Conservation (phyloP, 352 stramenopile genomes). For the Elongisporangium prolatum region DNA sequence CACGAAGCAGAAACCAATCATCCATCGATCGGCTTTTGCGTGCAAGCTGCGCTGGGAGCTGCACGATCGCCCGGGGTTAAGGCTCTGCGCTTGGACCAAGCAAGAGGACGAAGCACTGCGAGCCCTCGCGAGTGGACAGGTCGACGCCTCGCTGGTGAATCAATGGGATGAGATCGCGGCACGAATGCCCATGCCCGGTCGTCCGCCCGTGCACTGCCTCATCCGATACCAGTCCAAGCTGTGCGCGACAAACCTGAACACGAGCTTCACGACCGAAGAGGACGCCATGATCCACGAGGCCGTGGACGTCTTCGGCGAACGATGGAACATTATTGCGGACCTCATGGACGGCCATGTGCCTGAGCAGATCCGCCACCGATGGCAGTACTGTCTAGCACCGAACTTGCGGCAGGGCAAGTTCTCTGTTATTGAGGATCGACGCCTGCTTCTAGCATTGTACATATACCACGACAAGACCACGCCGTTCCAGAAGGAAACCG, state of each 20-base stretch:
- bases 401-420: slow-evolving; percentile 68
- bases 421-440: slow-evolving; percentile 64
- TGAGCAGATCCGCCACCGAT: slow-evolving; percentile 74
- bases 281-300: slow-evolving; percentile 44
- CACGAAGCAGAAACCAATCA: slow-evolving; percentile 23
- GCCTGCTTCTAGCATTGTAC: slow-evolving; percentile 52
- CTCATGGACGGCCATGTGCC: slow-evolving; percentile 66
- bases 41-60: slow-evolving; percentile 76
- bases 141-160: slow-evolving; percentile 36
- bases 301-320: slow-evolving; percentile 67
- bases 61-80: slow-evolving; percentile 49
- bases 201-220: slow-evolving; percentile 49
- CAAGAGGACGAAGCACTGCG: slow-evolving; percentile 37
- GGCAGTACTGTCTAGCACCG: slow-evolving; percentile 62
- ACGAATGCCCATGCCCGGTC: slow-evolving; percentile 35
- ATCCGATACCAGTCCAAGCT: slow-evolving; percentile 53
- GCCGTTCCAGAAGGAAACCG: slow-evolving; percentile 39
- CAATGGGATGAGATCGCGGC: slow-evolving; percentile 44
- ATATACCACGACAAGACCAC: slow-evolving; percentile 36
- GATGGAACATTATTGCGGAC: slow-evolving; percentile 75
- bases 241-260: slow-evolving; percentile 33
- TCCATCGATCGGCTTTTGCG: slow-evolving; percentile 59
- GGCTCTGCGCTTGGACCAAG: slow-evolving; percentile 52
- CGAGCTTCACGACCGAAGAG: slow-evolving; percentile 42
- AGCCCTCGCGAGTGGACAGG: slow-evolving; percentile 31